Conservation (phyloP, 1,139 yeast genomes). For the Yamadazyma triangularis region DNA sequence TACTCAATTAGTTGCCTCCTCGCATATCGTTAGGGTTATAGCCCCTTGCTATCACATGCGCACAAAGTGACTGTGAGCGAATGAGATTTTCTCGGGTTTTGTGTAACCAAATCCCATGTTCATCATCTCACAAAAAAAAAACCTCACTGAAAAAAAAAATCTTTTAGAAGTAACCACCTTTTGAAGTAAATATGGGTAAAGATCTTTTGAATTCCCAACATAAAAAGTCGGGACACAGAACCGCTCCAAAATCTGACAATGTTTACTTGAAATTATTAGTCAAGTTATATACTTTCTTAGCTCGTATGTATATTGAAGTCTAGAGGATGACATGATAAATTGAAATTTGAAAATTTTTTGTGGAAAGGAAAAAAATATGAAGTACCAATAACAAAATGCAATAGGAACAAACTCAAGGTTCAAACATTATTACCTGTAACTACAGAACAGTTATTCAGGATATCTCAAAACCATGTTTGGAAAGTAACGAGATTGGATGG, state of each 20-base stretch:
- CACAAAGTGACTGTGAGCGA: too few species aligned
- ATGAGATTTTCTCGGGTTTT: neutral
- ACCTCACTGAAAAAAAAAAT: conserved; percentile 1
- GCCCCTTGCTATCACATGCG: neutral
- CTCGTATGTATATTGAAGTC: conserved; percentile 68
- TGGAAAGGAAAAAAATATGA: too few species aligned
- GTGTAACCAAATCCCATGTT: neutral
- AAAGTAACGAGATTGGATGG: too few species aligned
- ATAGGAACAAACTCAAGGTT: too few species aligned
- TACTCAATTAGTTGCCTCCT: too few species aligned
- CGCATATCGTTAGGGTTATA: too few species aligned
- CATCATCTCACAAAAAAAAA: neutral
- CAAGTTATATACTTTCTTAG: conserved; percentile 97
- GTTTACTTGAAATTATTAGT: conserved; percentile 97
- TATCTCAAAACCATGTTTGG: too few species aligned
- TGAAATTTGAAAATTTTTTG: too few species aligned
- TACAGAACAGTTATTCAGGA: too few species aligned
- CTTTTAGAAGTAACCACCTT: conserved; percentile 1
- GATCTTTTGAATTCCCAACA: conserved; percentile 97
- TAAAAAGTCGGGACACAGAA: conserved; percentile 93
- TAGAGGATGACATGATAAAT: neutral
- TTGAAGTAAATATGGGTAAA: conserved; percentile 73
- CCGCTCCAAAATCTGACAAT: conserved; percentile 99
- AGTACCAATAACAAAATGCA: too few species aligned
- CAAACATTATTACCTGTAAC: too few species aligned